Evolutionary conservation across 2,329 filamentous ascomycete species (phyloP).

Genomic region (Talaromyces albobiverticillius): DNA sequence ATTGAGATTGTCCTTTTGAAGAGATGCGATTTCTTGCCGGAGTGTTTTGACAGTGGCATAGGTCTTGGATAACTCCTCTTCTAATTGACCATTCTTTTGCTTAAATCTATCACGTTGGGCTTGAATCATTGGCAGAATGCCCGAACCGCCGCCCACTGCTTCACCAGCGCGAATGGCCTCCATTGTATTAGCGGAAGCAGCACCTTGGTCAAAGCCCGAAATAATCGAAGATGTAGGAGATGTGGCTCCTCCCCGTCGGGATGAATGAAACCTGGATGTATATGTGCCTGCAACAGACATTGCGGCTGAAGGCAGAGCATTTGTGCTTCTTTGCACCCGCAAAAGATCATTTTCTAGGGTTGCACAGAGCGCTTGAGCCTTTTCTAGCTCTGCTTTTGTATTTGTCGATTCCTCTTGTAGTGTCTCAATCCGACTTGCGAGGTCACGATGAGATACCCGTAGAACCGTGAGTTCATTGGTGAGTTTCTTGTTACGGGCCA

Average conservation of each 20-base stretch:
- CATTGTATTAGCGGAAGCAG: slow-evolving; percentile 48
- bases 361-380: slow-evolving; percentile 76
- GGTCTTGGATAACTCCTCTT: slow-evolving; percentile 81
- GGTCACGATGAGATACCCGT: slow-evolving; percentile 88
- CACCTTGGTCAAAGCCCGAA: slow-evolving; percentile 81
- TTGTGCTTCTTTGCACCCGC: slow-evolving; percentile 79
- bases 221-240: slow-evolving; percentile 98
- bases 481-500: slow-evolving; percentile 94
- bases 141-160: slow-evolving; percentile 70
- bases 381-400: slow-evolving; percentile 82
- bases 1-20: slow-evolving; percentile 94
- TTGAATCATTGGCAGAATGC: slow-evolving; percentile 96
- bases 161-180: slow-evolving; percentile 64
- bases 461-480: slow-evolving; percentile 90
- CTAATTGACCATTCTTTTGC: slow-evolving; percentile 86
- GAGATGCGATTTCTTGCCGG: slow-evolving; percentile 81
- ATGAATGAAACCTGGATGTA: slow-evolving; percentile 71
- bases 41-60: slow-evolving; percentile 81
- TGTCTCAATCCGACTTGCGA: slow-evolving; percentile 74
- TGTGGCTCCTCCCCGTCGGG: slow-evolving; percentile 64
- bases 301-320: slow-evolving; percentile 76
- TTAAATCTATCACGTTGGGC: slow-evolving; percentile 98
- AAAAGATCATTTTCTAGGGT: slow-evolving; percentile 91
- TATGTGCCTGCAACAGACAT: slow-evolving; percentile 94
- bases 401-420: slow-evolving; percentile 80